Base-by-base conservation (phyloP, 225 moss, liverwort and hornwort genomes). In the Anthoceros angustus region DNA sequence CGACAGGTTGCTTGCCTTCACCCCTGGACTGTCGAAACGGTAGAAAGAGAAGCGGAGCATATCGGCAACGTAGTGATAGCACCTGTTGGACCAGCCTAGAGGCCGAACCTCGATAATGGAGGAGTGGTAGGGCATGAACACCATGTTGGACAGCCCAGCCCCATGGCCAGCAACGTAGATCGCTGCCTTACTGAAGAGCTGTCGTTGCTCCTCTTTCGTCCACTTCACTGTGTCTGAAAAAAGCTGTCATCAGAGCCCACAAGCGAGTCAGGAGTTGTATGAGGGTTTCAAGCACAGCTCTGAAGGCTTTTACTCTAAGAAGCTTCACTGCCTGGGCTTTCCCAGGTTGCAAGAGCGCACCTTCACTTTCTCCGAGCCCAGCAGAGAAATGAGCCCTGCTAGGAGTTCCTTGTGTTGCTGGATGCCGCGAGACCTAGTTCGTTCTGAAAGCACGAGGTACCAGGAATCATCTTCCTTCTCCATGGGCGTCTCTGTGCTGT, bases 41-140 rank as follows among this genome's bases (percentile, higher is more conserved):
- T 55, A 55, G 55, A 55, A 55, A 23, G 55, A 23, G 55, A 55
- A 55, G 10, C 55, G 55, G n/a, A 55, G 18, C 55, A 55, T 55
- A 12, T 55, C 55, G 14, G 55, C 55, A 0, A 55, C 55, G 55
- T 55, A 55, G 14, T 55, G 55, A 23, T 55, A 55, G 55, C 55
- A 55, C 7, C 10, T 18, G 14, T 55, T 55, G 55, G 55, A 55
- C 55, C 55, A 55, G 55, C 55, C 55, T 8, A 20, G 8, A 23
- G 55, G 55, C 16, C 55, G 55, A 18, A 55, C 55, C 55, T 55
- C 55, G 55, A 55, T 55, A 8, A 55, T 20, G 16, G 55, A 55
- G 7, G 55, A 9, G 55, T 55, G 55, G 55, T 18, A 55, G 55
- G 55, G 55, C 55, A 55, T 55, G 55, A 55, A 55, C 6, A 55